A percentile compares a stretch with the other conserved stretches of the same genome.
Conservation (phyloP, 2,329 filamentous ascomycete species). For the Pseudohalonectria lignicola region DNA sequence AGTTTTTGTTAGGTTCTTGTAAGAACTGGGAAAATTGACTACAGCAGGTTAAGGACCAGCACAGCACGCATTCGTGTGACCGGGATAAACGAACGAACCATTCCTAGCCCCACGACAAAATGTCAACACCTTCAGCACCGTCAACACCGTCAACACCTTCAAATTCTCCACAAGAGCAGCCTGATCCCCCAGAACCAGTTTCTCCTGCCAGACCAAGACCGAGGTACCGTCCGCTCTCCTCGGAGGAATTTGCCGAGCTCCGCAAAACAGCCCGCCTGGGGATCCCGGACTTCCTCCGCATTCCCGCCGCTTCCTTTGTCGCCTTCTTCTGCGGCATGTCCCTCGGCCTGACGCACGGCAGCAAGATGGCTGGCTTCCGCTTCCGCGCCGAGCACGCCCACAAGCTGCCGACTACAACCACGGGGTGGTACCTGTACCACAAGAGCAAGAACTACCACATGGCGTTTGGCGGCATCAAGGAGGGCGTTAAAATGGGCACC, state of each 20-base stretch:
- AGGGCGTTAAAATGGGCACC: constrained; percentile 65
- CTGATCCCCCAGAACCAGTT: too few species aligned
- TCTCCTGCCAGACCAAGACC: too few species aligned
- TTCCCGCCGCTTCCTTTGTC: constrained; percentile 51
- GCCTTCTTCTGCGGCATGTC: constrained; percentile 59
- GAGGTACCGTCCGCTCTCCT: too few species aligned
- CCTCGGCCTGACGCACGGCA: constrained; percentile 63
- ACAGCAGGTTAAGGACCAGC: too few species aligned
- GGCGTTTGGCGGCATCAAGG: constrained; percentile 64
- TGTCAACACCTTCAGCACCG: too few species aligned
- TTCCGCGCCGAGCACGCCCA: constrained; percentile 97
- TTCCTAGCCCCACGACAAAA: too few species aligned
- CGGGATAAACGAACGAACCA: too few species aligned
- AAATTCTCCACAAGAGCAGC: too few species aligned
- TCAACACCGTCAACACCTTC: too few species aligned
- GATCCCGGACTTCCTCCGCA: constrained; percentile 52
- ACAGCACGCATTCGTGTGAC: too few species aligned
- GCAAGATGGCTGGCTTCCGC: constrained; percentile 62
- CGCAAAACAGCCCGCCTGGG: constrained; percentile 40
- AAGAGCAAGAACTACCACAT: constrained; percentile 94
- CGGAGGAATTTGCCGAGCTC: constrained; percentile 20
- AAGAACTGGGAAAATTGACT: too few species aligned
- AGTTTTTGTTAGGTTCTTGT: too few species aligned
- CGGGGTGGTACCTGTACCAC: constrained; percentile 97
- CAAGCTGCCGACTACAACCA: constrained; percentile 70